phyloP scores from a whole-genome alignment of 192 early-diverging fungal genomes.

The Linnemannia zychae region DNA sequence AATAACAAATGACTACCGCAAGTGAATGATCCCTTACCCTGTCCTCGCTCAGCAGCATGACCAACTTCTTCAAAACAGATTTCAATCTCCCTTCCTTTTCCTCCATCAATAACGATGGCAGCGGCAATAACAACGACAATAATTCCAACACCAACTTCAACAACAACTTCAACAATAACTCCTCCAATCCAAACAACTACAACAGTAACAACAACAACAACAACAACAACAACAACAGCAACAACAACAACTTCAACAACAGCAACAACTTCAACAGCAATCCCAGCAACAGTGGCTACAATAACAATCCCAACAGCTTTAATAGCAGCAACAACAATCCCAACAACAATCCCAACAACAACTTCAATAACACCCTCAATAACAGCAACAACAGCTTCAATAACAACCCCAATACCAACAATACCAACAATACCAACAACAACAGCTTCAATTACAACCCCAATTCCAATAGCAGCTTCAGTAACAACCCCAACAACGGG shows the following conservation, averaged over 20 bases:
- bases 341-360: constrained; percentile 4
- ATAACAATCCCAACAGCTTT: neutral
- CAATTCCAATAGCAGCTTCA: neutral
- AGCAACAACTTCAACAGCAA: neutral
- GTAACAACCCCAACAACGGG: neutral
- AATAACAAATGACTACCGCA: neutral
- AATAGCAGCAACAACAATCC: neutral
- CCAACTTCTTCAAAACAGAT: constrained; percentile 27
- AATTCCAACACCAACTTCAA: neutral
- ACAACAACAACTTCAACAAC: neutral
- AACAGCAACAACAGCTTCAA: neutral
- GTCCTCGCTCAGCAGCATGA: constrained; percentile 23
- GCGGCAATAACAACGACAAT: neutral
- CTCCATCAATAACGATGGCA: neutral
- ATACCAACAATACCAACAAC: neutral
- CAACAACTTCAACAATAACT: neutral
- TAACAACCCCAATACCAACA: neutral
- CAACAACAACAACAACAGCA: neutral
- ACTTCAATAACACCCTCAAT: neutral
- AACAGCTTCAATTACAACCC: neutral
- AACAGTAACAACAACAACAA: neutral
- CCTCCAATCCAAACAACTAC: neutral
- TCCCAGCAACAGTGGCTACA: neutral
- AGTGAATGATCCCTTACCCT: neutral
- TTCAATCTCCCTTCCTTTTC: constrained; percentile 8